Conservation (phyloP, 495 filamentous ascomycete species). For the Aspergillus conjunctus region DNA sequence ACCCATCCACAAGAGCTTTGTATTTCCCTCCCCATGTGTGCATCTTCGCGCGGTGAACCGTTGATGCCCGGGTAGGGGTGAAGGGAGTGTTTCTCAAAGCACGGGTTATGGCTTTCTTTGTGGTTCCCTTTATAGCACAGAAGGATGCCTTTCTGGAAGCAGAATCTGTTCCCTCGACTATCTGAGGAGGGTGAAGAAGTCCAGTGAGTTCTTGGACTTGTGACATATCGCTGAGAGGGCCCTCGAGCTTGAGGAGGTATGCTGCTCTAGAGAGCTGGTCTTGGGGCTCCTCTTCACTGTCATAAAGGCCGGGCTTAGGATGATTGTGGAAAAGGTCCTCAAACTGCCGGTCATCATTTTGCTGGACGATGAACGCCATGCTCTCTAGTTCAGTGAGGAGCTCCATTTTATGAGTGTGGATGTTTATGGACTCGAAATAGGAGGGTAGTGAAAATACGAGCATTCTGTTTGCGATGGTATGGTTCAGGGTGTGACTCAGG, state of each 20-base stretch:
- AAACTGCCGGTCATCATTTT: background rate
- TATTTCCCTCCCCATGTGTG: constrained; percentile 44
- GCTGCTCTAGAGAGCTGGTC: background rate
- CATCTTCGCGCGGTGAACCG: constrained; percentile 31
- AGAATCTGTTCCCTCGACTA: background rate
- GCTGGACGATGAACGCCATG: constrained; percentile 22
- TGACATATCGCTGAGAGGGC: background rate
- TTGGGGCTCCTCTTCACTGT: background rate
- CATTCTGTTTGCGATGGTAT: no score
- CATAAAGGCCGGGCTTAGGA: background rate
- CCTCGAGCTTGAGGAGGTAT: constrained; percentile 16
- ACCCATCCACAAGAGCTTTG: constrained; percentile 40
- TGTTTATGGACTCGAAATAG: no score
- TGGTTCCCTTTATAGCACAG: background rate
- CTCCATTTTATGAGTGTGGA: constrained; percentile 19
- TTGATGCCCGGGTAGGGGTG: constrained; percentile 26
- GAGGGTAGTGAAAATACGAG: no score
- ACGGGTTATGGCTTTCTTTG: background rate
- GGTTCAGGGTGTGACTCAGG: no score
- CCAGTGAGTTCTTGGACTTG: background rate
- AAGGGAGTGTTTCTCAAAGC: background rate
- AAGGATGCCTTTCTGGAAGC: background rate
- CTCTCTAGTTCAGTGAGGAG: constrained; percentile 27
- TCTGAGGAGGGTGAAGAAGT: background rate
- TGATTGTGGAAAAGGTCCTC: background rate